Conservation (phyloP, 768 basidiomycete genomes). For the Porpolomopsis calyptriformis region DNA sequence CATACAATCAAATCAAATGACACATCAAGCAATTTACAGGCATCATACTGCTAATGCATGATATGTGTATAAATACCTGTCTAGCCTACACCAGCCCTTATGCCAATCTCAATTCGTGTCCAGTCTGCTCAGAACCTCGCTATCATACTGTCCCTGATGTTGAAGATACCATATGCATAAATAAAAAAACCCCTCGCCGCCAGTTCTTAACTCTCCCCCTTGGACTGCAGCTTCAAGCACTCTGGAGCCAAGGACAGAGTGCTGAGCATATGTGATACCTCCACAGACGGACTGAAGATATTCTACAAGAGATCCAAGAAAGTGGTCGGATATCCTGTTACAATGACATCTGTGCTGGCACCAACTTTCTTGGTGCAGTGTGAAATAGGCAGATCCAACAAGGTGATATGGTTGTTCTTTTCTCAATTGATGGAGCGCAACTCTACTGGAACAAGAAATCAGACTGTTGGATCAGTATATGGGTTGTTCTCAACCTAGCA, state of each 20-base stretch:
- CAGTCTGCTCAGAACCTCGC: slow-evolving; percentile 16
- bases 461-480: slow-evolving; percentile 33
- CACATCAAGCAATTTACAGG: slow-evolving; percentile 19
- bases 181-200: slow-evolving; percentile 13
- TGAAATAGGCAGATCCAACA: slow-evolving; percentile 12
- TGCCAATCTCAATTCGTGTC: slow-evolving; percentile 16
- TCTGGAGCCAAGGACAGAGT: slow-evolving; percentile 13
- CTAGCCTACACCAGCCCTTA: slow-evolving; percentile 28
- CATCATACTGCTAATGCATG: slow-evolving; percentile 17
- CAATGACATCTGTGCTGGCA: slow-evolving; percentile 21
- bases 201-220: slow-evolving; percentile 27
- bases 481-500: slow-evolving; percentile 24
- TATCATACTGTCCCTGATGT: slow-evolving; percentile 16
- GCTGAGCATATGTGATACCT: slow-evolving; percentile 17
- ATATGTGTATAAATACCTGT: slow-evolving; percentile 34
- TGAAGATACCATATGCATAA: background rate
- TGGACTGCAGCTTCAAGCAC: slow-evolving; percentile 28
- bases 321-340: slow-evolving; percentile 9
- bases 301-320: background rate
- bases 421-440: slow-evolving; percentile 33
- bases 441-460: slow-evolving; percentile 33
- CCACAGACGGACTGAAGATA: slow-evolving; percentile 8
- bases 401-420: slow-evolving; percentile 25
- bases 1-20: slow-evolving; percentile 8
- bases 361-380: slow-evolving; percentile 16